Base-by-base conservation (phyloP, 441 rosid genomes). In the Theobroma grandiflorum region DNA sequence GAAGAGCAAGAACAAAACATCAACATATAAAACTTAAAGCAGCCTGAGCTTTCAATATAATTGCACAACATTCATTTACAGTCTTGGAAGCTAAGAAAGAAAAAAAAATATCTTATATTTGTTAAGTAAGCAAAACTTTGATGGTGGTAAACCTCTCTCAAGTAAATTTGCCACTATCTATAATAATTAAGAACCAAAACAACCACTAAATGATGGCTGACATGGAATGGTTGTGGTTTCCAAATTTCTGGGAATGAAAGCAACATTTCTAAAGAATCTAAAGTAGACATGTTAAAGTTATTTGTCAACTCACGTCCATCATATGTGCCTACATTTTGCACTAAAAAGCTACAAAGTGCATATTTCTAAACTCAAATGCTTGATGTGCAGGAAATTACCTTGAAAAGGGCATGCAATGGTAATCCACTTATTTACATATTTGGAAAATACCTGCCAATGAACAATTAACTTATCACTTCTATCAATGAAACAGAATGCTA, bases 391-490 rank as follows among this genome's bases (percentile, higher is more conserved):
- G 79, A 78, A 77, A 58, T 77, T 74, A 95, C 98, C 98, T 92
- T 95, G 98, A 80, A 95, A 95, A 80, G 98, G 98, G 80, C 94
- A 88, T 59, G 94, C 98, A 55, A 95, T 90, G 81, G 91, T 84
- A 78, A 95, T 90, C 98, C 98, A 95, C 89, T 95, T 95, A 80
- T 80, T 91, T 65, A 92, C 95, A 77, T 85, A 90, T 89, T 91
- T 89, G 49, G 98, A 82, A 79, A 93, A 92, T 22, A 88, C 90
- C 98, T 93, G 93, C 73, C 80, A 73, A 85, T 37, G 22, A 79
- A 79, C 57, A 75, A 59, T 75, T 61, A 31, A 26, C 69, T 59
- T 22, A 74, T 78, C 69, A 62, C 7, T 22, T 70, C 50, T 72
- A 74, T 65, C 64, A 37, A 73, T 50, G 55, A 35, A 43, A 79